Conservation (phyloP, 257 asterid species). For the Nicotiana undulata region DNA sequence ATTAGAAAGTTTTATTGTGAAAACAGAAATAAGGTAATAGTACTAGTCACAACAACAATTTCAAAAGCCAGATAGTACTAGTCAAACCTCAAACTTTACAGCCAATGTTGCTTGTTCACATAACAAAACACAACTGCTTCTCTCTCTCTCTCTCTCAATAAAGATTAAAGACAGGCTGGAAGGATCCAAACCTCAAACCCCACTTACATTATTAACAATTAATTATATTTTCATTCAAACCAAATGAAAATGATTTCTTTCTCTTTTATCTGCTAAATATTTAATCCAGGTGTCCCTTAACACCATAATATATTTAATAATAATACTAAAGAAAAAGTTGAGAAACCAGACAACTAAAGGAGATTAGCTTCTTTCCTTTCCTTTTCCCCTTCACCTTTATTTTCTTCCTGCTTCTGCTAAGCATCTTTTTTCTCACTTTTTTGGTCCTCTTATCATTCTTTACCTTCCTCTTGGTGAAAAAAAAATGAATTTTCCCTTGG, state of each 20-base stretch:
- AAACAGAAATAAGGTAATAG: neutral
- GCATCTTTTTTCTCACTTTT: slow-evolving; percentile 58
- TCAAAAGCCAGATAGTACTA: slow-evolving; percentile 23
- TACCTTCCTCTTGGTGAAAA: slow-evolving; percentile 18
- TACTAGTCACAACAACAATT: neutral
- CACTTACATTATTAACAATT: slow-evolving; percentile 56
- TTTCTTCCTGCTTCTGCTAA: slow-evolving; percentile 58
- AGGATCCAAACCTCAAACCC: slow-evolving; percentile 52
- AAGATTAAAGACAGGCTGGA: slow-evolving; percentile 66
- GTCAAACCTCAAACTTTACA: slow-evolving; percentile 42
- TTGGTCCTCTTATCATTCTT: slow-evolving; percentile 22
- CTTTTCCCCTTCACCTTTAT: slow-evolving; percentile 26
- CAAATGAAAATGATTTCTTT: neutral
- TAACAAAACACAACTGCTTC: slow-evolving; percentile 17
- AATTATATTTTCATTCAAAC: slow-evolving; percentile 23
- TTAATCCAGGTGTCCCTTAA: too few species aligned
- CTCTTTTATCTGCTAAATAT: too few species aligned
- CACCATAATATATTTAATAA: too few species aligned
- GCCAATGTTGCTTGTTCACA: slow-evolving; percentile 25
- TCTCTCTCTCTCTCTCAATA: slow-evolving; percentile 15
- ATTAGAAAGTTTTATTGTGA: neutral
- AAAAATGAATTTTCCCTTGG: neutral
- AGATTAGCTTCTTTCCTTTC: slow-evolving; percentile 28
- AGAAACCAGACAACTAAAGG: slow-evolving; percentile 35
- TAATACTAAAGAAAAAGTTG: slow-evolving; percentile 12